Evolutionary conservation across 2,329 filamentous ascomycete genomes (phyloP).

Genomic region (Penicillium palitans): DNA sequence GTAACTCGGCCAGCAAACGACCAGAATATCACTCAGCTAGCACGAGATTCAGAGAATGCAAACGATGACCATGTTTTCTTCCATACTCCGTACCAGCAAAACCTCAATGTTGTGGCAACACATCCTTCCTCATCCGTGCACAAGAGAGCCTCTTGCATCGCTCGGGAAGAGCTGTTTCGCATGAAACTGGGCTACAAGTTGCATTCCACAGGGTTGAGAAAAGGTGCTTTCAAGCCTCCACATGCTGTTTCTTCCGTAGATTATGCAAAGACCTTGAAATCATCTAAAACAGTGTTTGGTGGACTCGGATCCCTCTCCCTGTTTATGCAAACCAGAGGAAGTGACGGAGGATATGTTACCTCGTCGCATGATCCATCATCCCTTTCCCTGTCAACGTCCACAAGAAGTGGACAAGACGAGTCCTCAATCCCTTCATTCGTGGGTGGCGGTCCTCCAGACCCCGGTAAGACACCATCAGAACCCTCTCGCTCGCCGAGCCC

Average conservation of each 20-base stretch:
- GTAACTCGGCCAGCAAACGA: neutral
- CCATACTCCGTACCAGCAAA: neutral
- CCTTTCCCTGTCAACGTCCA: neutral
- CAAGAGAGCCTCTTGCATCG: neutral
- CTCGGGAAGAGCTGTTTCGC: neutral
- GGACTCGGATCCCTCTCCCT: slow-evolving; percentile 49
- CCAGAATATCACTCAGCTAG: neutral
- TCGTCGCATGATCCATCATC: slow-evolving; percentile 6
- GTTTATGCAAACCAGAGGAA: slow-evolving; percentile 53
- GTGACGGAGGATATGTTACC: slow-evolving; percentile 29
- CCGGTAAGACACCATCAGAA: neutral
- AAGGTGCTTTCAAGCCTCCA: neutral
- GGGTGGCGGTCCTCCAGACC: neutral
- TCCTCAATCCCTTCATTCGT: neutral
- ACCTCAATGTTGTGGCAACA: neutral
- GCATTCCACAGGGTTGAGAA: too few species aligned
- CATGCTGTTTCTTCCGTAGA: neutral
- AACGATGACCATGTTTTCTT: neutral
- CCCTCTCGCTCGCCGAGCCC: neutral
- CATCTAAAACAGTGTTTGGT: neutral
- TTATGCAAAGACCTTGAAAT: neutral
- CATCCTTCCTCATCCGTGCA: neutral
- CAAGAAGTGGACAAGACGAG: neutral
- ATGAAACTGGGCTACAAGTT: neutral
- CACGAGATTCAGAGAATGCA: neutral